Conservation (phyloP, 345 rosid species). For the Moricandia moricandioides region DNA sequence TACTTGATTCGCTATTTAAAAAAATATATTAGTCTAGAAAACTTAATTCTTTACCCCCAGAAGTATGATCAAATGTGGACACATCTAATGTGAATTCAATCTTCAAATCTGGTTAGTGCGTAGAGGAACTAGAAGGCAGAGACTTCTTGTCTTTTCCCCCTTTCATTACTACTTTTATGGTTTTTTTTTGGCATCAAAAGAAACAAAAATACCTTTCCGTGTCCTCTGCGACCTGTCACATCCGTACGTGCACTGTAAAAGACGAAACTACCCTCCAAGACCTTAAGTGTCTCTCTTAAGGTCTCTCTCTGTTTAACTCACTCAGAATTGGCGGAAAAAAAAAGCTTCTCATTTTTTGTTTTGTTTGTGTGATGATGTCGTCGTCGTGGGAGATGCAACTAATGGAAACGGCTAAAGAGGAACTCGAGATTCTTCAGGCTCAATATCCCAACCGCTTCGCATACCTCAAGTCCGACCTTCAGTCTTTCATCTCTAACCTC, state of each 20-base stretch:
- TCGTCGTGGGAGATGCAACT: constrained; percentile 40
- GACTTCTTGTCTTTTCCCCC: neutral
- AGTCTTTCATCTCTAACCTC: constrained; percentile 43
- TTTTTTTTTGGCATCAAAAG: neutral
- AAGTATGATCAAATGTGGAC: neutral
- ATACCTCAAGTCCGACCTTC: constrained; percentile 45
- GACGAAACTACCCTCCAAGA: constrained; percentile 15
- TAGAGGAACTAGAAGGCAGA: constrained; percentile 6
- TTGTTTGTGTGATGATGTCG: constrained; percentile 13
- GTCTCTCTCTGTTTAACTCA: neutral
- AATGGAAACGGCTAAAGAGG: constrained; percentile 45
- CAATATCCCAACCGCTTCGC: constrained; percentile 47
- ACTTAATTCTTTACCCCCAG: neutral
- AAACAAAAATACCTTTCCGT: constrained; percentile 14
- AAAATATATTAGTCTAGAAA: neutral
- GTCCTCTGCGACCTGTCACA: constrained; percentile 33
- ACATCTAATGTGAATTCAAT: neutral
- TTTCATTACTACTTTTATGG: neutral
- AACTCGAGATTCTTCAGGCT: constrained; percentile 42
- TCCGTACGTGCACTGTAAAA: constrained; percentile 18
- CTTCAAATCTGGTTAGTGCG: constrained; percentile 14
- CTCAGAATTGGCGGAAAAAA: constrained; percentile 8
- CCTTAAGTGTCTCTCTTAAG: neutral
- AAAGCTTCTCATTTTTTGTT: neutral
- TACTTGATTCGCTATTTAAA: neutral